phyloP scores from a whole-genome alignment of 768 basidiomycete species.

The Macrolepiota albuminosa region DNA sequence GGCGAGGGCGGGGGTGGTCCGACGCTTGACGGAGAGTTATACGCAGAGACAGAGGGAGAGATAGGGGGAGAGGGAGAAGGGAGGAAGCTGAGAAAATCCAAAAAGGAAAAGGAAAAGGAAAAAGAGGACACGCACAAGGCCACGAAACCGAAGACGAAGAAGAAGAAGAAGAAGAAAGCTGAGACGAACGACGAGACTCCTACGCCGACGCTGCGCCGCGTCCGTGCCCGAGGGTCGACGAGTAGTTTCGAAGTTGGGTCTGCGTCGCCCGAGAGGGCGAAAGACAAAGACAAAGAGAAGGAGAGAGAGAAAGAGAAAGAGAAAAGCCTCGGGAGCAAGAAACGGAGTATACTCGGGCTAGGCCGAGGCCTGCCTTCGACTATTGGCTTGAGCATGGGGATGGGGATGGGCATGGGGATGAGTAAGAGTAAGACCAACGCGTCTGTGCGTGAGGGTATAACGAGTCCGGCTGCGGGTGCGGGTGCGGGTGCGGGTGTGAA shows the following conservation, averaged over 20 bases:
- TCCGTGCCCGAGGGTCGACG: slow-evolving; percentile 33
- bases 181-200: background rate
- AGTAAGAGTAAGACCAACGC: slow-evolving; percentile 36
- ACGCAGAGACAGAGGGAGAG: slow-evolving; percentile 17
- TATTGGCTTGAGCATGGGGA: slow-evolving; percentile 19
- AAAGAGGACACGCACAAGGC: background rate
- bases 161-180: slow-evolving; percentile 31
- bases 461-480: no score
- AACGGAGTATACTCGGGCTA: slow-evolving; percentile 58
- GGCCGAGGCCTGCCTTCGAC: slow-evolving; percentile 58
- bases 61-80: slow-evolving; percentile 21
- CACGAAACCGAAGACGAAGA: slow-evolving; percentile 32
- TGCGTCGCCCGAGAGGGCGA: slow-evolving; percentile 34
- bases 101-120: no score
- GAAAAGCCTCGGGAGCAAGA: slow-evolving; percentile 46
- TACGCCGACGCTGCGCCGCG: slow-evolving; percentile 3
- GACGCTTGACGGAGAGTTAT: slow-evolving; percentile 24
- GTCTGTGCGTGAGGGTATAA: slow-evolving; percentile 11
- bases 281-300: no score
- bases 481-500: no score
- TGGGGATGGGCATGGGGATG: slow-evolving; percentile 30
- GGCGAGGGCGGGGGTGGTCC: slow-evolving; percentile 26
- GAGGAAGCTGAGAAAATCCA: slow-evolving; percentile 13
- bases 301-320: no score
- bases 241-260: slow-evolving; percentile 69